Conservation (phyloP, 2,329 filamentous ascomycete species). For the Penicillium sp. region DNA sequence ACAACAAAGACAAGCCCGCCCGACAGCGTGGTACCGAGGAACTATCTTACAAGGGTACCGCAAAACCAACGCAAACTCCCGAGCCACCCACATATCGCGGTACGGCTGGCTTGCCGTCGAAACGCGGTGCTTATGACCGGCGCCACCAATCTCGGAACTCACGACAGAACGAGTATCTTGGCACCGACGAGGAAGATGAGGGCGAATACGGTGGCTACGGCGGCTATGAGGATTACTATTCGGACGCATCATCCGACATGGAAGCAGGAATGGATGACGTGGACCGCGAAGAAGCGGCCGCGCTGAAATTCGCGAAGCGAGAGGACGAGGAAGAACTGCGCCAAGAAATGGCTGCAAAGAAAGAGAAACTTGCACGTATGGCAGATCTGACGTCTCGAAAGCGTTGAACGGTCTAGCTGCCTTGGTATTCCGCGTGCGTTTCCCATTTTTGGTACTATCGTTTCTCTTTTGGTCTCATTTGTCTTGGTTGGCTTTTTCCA, state of each 20-base stretch:
- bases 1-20: constrained; percentile 22
- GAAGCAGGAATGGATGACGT: constrained; percentile 52
- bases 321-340: constrained; percentile 52
- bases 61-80: constrained; percentile 31
- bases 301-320: constrained; percentile 42
- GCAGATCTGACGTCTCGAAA: constrained; percentile 38
- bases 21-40: constrained; percentile 37
- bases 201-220: constrained; percentile 41
- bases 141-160: constrained; percentile 29
- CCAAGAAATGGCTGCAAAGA: constrained; percentile 47
- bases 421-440: constrained; percentile 1
- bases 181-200: constrained; percentile 52
- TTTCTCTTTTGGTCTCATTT: constrained; percentile 8
- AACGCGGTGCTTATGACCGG: constrained; percentile 28
- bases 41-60: constrained; percentile 42
- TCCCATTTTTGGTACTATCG: constrained; percentile 1
- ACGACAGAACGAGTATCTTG: constrained; percentile 47
- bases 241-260: constrained; percentile 53
- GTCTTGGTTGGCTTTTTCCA: constrained; percentile 14
- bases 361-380: constrained; percentile 49
- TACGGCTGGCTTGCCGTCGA: constrained; percentile 41
- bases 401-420: constrained; percentile 24
- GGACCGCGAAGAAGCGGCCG: constrained; percentile 47
- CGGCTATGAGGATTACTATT: constrained; percentile 46
- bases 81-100: constrained; percentile 41